Conservation (phyloP, 306 rosid species). For the Abrus precatorius region DNA sequence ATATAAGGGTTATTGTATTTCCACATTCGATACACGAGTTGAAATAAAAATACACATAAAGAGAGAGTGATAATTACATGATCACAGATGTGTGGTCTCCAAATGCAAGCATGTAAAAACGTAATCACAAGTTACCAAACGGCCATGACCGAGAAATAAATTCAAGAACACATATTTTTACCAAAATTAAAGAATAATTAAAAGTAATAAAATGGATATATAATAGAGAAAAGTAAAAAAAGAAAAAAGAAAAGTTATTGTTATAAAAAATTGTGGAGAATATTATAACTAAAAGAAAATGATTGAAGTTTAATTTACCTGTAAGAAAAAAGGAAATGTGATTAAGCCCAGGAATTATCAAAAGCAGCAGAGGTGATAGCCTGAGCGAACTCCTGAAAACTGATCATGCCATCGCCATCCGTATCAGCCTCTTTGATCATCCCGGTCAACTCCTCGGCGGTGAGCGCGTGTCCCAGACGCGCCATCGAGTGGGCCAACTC, state of each 20-base stretch:
- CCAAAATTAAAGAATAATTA: too few species aligned
- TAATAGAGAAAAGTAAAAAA: too few species aligned
- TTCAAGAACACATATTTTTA: neutral
- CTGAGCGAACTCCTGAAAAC: conserved; percentile 73
- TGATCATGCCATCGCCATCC: conserved; percentile 88
- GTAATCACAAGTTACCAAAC: neutral
- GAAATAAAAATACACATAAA: too few species aligned
- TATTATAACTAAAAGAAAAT: too few species aligned
- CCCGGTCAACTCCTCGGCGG: conserved; percentile 87
- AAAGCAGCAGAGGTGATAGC: conserved; percentile 93
- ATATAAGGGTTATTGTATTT: too few species aligned
- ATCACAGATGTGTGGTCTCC: neutral
- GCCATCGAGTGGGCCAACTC: conserved; percentile 98
- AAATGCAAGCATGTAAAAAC: neutral
- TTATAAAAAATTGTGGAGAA: neutral
- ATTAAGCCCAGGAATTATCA: conserved; percentile 82
- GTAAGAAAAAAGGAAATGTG: neutral
- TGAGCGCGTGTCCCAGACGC: conserved; percentile 81
- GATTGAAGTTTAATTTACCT: neutral
- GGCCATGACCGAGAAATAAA: neutral
- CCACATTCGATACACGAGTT: too few species aligned
- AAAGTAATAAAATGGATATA: too few species aligned
- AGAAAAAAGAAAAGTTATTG: too few species aligned
- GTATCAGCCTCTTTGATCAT: conserved; percentile 93
- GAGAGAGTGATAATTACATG: neutral